phyloP scores from a whole-genome alignment of 768 basidiomycete genomes.

The Pisolithus tinctorius region DNA sequence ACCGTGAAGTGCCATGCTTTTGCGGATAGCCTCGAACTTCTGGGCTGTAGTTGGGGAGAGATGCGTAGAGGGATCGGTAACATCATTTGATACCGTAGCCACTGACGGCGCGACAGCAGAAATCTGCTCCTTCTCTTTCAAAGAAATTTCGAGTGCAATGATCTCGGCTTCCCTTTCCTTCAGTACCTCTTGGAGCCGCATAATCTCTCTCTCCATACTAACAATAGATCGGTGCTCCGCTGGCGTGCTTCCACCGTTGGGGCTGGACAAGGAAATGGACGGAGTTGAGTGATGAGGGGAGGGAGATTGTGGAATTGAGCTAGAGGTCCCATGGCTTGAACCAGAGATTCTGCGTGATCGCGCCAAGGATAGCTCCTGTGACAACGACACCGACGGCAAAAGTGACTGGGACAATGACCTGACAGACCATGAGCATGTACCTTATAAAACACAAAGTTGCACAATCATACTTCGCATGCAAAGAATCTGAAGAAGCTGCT shows the following conservation, averaged over 20 bases:
- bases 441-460: not conserved
- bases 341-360: slow-evolving; percentile 79
- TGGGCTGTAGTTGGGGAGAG: slow-evolving; percentile 68
- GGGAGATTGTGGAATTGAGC: slow-evolving; percentile 55
- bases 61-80: slow-evolving; percentile 26
- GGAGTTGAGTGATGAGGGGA: slow-evolving; percentile 45
- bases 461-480: slow-evolving; percentile 67
- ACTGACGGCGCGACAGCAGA: not conserved
- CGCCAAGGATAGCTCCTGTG: slow-evolving; percentile 92
- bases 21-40: slow-evolving; percentile 69
- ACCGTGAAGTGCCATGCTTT: slow-evolving; percentile 48
- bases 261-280: slow-evolving; percentile 48
- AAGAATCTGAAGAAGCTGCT: slow-evolving; percentile 81
- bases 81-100: slow-evolving; percentile 2
- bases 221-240: slow-evolving; percentile 67
- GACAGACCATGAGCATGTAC: slow-evolving; percentile 12
- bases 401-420: slow-evolving; percentile 91
- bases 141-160: slow-evolving; percentile 51
- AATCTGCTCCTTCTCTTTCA: slow-evolving; percentile 33
- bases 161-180: slow-evolving; percentile 93
- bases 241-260: slow-evolving; percentile 15
- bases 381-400: slow-evolving; percentile 92
- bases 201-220: slow-evolving; percentile 91
- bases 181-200: slow-evolving; percentile 89
- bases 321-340: slow-evolving; percentile 70